Percentiles rank a stretch among this genome's conserved stretches.
Evolutionary conservation across 768 basidiomycete species (phyloP).

Genomic region (Leccinum imitatum): DNA sequence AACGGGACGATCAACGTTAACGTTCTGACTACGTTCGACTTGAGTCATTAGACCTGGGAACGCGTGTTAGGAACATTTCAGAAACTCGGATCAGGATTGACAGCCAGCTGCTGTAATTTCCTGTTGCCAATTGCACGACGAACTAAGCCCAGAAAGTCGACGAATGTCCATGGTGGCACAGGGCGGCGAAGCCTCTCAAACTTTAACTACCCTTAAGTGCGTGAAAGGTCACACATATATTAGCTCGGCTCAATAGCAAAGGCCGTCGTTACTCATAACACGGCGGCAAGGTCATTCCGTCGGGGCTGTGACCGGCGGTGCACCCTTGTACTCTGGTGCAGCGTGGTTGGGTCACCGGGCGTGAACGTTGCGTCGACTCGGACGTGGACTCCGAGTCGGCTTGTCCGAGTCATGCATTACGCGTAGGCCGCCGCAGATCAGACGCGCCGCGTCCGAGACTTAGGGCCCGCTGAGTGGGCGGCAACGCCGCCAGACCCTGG

Average conservation of each 20-base stretch:
- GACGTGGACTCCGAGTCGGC: neutral
- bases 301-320: constrained; percentile 24
- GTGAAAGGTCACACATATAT: neutral
- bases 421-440: neutral
- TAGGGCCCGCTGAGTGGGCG: neutral
- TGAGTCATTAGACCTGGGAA: neutral
- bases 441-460: neutral
- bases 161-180: neutral
- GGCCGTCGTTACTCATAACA: neutral
- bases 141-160: neutral
- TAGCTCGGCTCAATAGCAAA: neutral
- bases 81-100: neutral
- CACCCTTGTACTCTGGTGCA: constrained; percentile 7
- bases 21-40: neutral
- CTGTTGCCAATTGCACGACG: neutral
- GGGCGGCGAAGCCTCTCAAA: neutral
- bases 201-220: neutral
- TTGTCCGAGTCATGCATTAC: neutral
- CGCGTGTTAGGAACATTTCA: neutral
- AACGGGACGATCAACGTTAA: neutral
- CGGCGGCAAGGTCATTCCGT: neutral
- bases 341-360: no score
- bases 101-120: constrained; percentile 4
- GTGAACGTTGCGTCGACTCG: no score
- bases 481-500: neutral